These are phyloP conservation scores for Chaetomium globosum DNA, from an alignment of 2,329 filamentous ascomycete species.

Conservation along the genomic window DNA sequence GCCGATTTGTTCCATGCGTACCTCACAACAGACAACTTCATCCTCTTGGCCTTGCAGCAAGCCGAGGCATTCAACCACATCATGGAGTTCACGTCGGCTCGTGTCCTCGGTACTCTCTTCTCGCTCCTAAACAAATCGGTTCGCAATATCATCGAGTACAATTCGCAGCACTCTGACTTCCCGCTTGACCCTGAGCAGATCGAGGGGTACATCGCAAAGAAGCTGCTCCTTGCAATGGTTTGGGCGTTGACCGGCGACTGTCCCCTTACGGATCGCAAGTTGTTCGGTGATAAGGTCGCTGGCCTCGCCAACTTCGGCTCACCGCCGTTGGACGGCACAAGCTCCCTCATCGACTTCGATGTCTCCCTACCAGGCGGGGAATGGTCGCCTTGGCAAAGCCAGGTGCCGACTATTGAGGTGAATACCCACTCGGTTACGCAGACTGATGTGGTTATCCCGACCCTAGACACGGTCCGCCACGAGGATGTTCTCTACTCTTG, in stretches of 20 bases:
- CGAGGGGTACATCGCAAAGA: slow-evolving; percentile 89
- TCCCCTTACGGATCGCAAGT: slow-evolving; percentile 81
- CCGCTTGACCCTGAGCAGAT: slow-evolving; percentile 87
- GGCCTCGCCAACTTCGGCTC: slow-evolving; percentile 83
- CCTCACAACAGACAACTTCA: slow-evolving; percentile 77
- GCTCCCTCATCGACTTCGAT: slow-evolving; percentile 94
- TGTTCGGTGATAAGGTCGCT: slow-evolving; percentile 82
- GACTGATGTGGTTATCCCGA: slow-evolving; percentile 98
- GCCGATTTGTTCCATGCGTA: slow-evolving; percentile 77
- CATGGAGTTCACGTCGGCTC: slow-evolving; percentile 94
- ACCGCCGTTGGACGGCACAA: slow-evolving; percentile 73
- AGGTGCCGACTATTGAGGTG: slow-evolving; percentile 92
- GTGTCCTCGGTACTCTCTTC: slow-evolving; percentile 89
- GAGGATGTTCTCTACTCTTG: slow-evolving; percentile 99
- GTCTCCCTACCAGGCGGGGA: slow-evolving; percentile 83
- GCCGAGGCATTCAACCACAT: slow-evolving; percentile 86
- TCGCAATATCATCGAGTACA: slow-evolving; percentile 92
- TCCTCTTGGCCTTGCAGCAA: slow-evolving; percentile 73
- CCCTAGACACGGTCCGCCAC: slow-evolving; percentile 93
- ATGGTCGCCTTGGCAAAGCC: slow-evolving; percentile 91
- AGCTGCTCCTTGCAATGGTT: slow-evolving; percentile 85
- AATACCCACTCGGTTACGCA: slow-evolving; percentile 98
- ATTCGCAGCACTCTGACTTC: slow-evolving; percentile 91
- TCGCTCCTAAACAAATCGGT: slow-evolving; percentile 94
- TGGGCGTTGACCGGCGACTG: slow-evolving; percentile 98